Evolutionary conservation across 2,329 filamentous ascomycete species (phyloP).

Genomic region (Ceratocystis smalleyi): DNA sequence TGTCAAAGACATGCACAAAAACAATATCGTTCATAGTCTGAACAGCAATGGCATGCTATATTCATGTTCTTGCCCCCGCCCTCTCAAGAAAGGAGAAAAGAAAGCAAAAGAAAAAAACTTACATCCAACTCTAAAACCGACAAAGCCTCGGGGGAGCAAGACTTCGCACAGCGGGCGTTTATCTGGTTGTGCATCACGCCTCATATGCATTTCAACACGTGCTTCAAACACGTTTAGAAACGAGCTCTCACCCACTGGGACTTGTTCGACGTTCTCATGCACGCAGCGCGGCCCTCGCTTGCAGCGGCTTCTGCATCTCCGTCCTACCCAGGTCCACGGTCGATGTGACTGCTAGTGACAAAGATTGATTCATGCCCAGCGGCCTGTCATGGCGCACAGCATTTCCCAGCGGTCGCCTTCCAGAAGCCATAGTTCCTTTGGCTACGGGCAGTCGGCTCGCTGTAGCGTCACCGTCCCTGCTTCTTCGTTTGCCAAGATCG

Average conservation of each 20-base stretch:
- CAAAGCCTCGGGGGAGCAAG: no score
- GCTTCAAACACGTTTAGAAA: background rate
- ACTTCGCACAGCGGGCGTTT: no score
- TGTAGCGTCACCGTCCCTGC: background rate
- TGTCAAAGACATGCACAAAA: no score
- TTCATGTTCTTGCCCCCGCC: no score
- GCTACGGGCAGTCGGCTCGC: background rate
- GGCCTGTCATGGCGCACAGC: background rate
- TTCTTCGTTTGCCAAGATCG: background rate
- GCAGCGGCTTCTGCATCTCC: background rate
- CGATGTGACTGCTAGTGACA: background rate
- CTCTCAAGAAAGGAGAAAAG: no score
- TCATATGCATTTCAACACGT: background rate
- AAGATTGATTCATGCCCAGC: background rate
- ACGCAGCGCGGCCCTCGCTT: background rate
- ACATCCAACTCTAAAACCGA: no score
- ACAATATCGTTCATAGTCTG: no score
- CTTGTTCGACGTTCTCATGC: background rate
- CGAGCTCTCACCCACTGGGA: background rate
- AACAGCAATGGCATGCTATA: no score
- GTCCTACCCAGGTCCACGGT: background rate
- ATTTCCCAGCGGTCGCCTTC: background rate
- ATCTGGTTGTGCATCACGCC: background rate
- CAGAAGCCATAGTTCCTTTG: background rate
- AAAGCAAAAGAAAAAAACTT: no score